A percentile compares a stretch with the other conserved stretches of the same genome.
phyloP scores from a whole-genome alignment of 148 eudicot species.

The Chenopodium berlandieri region DNA sequence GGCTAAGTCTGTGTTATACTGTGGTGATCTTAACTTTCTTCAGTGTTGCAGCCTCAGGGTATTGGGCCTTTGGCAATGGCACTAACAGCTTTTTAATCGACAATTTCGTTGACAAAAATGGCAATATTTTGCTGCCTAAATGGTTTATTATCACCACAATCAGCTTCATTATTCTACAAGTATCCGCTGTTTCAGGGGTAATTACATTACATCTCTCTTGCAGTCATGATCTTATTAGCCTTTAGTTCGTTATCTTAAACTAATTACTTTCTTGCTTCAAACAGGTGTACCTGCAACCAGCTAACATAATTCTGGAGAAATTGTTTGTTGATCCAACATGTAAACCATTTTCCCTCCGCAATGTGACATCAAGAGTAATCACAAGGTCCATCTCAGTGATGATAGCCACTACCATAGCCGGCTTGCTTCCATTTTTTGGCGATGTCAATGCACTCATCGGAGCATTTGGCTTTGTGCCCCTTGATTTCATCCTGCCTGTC shows the following conservation, averaged over 20 bases:
- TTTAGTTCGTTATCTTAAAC: background rate
- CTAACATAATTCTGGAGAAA: constrained; percentile 55
- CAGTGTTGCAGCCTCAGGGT: constrained; percentile 68
- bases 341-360: constrained; percentile 46
- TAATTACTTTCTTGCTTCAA: background rate
- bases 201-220: background rate
- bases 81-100: constrained; percentile 43
- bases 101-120: constrained; percentile 44
- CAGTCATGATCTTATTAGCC: too few relatives aligned
- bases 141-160: constrained; percentile 61
- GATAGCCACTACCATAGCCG: constrained; percentile 52
- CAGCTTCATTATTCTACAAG: constrained; percentile 55
- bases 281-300: constrained; percentile 71
- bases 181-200: constrained; percentile 57
- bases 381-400: constrained; percentile 53
- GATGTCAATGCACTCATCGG: constrained; percentile 75
- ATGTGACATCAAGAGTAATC: constrained; percentile 52
- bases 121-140: constrained; percentile 49
- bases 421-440: constrained; percentile 81
- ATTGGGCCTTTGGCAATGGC: constrained; percentile 80
- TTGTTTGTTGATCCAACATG: constrained; percentile 47
- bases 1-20: constrained; percentile 54
- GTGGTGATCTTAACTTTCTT: constrained; percentile 56
- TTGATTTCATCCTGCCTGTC: constrained; percentile 74
- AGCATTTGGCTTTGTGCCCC: constrained; percentile 71